Conservation (phyloP, 148 eudicot genomes). For the Polygonum maritimum region DNA sequence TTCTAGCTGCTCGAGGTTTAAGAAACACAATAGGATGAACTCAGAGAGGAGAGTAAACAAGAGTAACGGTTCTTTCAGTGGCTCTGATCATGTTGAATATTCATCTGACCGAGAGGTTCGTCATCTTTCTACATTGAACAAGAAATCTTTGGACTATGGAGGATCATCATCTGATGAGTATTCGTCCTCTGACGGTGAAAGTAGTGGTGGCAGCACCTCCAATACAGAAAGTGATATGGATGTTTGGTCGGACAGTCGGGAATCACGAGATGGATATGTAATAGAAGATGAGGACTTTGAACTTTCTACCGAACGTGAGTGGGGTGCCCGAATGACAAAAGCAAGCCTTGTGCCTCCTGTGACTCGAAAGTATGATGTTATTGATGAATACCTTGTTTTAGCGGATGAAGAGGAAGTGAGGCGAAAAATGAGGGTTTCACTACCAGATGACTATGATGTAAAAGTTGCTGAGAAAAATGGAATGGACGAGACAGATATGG, state of each 20-base stretch:
- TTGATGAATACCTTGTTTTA: conserved; percentile 70
- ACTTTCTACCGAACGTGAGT: conserved; percentile 69
- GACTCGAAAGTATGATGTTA: conserved; percentile 87
- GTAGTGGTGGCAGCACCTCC: conserved; percentile 53
- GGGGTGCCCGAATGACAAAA: conserved; percentile 99
- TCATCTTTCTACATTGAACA: conserved; percentile 49
- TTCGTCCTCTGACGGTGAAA: conserved; percentile 54
- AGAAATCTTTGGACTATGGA: conserved; percentile 46
- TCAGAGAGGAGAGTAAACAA: conserved; percentile 47
- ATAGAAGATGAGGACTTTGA: conserved; percentile 57
- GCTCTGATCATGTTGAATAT: conserved; percentile 48
- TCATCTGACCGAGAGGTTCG: conserved; percentile 71
- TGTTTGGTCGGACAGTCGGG: conserved; percentile 39
- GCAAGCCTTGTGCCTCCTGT: conserved; percentile 99
- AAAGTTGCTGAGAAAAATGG: conserved; percentile 84
- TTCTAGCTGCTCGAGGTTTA: conserved; percentile 39
- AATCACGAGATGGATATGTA: conserved; percentile 38
- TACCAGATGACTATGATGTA: conserved; percentile 81
- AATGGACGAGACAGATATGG: conserved; percentile 92
- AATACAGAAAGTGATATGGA: conserved; percentile 69
- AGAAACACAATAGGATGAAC: conserved; percentile 37
- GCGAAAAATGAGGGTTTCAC: conserved; percentile 81
- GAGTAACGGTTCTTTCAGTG: conserved; percentile 42
- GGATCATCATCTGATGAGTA: conserved; percentile 79
- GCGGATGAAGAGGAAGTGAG: conserved; percentile 86